phyloP scores from a whole-genome alignment of 2,329 filamentous ascomycete species.

The Seiridium cupressi region DNA sequence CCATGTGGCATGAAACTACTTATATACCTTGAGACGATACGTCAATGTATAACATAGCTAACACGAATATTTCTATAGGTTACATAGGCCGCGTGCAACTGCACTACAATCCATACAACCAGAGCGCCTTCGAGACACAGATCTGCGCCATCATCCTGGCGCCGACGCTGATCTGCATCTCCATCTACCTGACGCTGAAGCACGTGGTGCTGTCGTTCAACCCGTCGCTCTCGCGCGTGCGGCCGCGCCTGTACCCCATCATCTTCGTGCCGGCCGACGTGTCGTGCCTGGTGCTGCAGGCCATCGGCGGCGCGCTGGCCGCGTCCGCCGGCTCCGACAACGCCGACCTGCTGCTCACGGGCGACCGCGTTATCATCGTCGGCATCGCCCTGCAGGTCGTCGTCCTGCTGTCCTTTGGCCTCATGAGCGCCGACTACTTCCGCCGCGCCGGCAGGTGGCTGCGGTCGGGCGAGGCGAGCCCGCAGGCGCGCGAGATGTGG shows the following conservation, averaged over 20 bases:
- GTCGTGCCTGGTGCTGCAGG: constrained; percentile 57
- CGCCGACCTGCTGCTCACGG: constrained; percentile 36
- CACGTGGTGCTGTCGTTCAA: constrained; percentile 51
- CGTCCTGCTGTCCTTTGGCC: constrained; percentile 46
- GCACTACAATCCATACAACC: constrained; percentile 52
- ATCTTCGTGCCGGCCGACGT: constrained; percentile 61
- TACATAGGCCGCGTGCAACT: constrained; percentile 53
- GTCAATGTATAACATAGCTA: neutral
- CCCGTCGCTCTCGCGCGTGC: constrained; percentile 49
- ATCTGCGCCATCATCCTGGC: constrained; percentile 59
- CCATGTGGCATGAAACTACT: neutral
- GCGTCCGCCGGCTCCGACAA: constrained; percentile 43
- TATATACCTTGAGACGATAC: neutral
- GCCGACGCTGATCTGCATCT: constrained; percentile 60
- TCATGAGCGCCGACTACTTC: constrained; percentile 42
- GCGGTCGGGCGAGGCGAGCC: constrained; percentile 22
- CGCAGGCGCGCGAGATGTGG: constrained; percentile 37
- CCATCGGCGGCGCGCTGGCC: constrained; percentile 55
- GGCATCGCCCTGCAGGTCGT: constrained; percentile 53
- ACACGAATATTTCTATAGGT: constrained; percentile 31
- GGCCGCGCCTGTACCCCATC: constrained; percentile 50
- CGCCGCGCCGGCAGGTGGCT: constrained; percentile 40
- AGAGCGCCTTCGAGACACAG: constrained; percentile 54
- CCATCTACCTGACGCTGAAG: constrained; percentile 64
- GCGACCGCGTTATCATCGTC: constrained; percentile 52